A percentile compares a stretch with the other conserved stretches of the same genome.
These are phyloP conservation scores for Bruguiera sexangula DNA, from an alignment of 345 rosid genomes.

Conservation along the genomic window DNA sequence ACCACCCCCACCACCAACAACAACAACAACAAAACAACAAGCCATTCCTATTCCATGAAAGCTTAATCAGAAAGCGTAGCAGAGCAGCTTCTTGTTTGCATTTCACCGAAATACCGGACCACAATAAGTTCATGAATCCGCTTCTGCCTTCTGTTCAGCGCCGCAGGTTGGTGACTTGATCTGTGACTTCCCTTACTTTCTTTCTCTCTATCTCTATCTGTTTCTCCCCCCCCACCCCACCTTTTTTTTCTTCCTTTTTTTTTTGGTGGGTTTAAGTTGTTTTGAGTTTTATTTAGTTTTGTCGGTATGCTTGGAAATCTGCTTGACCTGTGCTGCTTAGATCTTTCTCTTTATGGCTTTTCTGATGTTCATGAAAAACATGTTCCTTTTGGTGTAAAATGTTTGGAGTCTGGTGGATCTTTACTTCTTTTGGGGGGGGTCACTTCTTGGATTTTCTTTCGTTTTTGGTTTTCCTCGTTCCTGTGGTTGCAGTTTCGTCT, in stretches of 20 bases:
- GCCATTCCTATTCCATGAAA: background rate
- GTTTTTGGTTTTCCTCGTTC: background rate
- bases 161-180: constrained; percentile 4
- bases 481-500: too few relatives aligned
- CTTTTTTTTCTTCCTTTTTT: background rate
- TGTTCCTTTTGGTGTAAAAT: too few relatives aligned
- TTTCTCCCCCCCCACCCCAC: background rate
- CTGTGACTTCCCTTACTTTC: constrained; percentile 16
- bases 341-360: background rate
- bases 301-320: background rate
- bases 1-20: background rate
- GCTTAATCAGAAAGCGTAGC: background rate
- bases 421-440: background rate
- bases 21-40: background rate
- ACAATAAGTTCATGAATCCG: constrained; percentile 19
- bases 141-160: background rate
- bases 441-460: background rate
- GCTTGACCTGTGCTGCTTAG: constrained; percentile 5
- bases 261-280: background rate
- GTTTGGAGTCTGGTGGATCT: too few relatives aligned
- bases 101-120: background rate
- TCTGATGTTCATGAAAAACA: too few relatives aligned
- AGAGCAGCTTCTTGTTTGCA: background rate
- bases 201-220: background rate
- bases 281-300: background rate